These are phyloP conservation scores for Medicago lupulina DNA, from an alignment of 306 rosid species.

Conservation along the genomic window DNA sequence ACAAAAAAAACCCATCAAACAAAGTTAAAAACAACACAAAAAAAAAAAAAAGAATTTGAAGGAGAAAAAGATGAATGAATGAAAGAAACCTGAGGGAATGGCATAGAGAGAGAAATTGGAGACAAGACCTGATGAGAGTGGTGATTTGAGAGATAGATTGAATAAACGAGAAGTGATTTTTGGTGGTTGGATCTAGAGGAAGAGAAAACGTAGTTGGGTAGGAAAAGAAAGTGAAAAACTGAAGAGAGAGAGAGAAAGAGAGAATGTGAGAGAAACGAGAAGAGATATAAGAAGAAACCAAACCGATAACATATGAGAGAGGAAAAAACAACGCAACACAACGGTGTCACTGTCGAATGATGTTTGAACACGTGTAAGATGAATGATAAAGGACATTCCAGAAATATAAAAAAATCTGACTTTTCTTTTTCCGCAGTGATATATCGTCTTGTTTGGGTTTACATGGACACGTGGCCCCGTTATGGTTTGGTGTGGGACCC, in stretches of 20 bases:
- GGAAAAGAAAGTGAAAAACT: conserved; percentile 32
- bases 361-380: conserved; percentile 36
- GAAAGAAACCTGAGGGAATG: conserved; percentile 49
- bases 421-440: conserved; percentile 39
- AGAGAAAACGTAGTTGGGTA: conserved; percentile 38
- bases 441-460: conserved; percentile 4
- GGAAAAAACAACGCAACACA: conserved; percentile 11
- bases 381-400: conserved; percentile 23
- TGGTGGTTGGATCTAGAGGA: conserved; percentile 42
- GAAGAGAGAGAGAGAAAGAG: conserved; percentile 31
- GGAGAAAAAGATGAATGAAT: too few relatives aligned
- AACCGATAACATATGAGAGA: too few relatives aligned
- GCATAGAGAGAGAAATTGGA: conserved; percentile 49
- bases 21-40: background rate
- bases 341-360: conserved; percentile 24
- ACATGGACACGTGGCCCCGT: conserved; percentile 30
- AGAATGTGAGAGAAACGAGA: background rate
- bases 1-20: background rate
- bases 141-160: background rate
- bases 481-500: background rate
- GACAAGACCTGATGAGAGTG: background rate
- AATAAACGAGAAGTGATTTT: conserved; percentile 3
- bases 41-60: background rate
- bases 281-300: background rate
- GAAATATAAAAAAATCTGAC: conserved; percentile 23